Conservation (phyloP, 1,284 basidiomycete genomes). For the Salmacisia buchloeana region DNA sequence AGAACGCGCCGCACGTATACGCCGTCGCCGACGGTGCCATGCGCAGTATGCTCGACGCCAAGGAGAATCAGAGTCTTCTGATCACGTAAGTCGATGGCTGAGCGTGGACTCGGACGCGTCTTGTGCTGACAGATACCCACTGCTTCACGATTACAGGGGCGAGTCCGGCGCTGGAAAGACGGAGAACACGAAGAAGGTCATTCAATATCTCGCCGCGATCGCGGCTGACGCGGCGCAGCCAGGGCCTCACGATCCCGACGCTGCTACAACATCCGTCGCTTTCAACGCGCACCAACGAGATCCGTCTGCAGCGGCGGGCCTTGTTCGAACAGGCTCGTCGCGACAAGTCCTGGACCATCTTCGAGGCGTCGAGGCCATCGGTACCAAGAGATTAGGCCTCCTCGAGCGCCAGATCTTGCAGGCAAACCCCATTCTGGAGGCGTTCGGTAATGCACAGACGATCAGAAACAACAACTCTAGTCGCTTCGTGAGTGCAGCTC, state of each 20-base stretch:
- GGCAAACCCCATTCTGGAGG: constrained; percentile 95
- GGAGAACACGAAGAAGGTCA: constrained; percentile 99
- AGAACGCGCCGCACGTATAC: constrained; percentile 95
- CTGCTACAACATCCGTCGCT: not conserved
- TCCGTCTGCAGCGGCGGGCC: constrained; percentile 18
- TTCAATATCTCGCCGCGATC: constrained; percentile 96
- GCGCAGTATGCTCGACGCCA: constrained; percentile 95
- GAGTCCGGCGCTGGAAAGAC: constrained; percentile 99
- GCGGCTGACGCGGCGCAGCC: constrained; percentile 58
- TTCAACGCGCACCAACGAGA: constrained; percentile 4
- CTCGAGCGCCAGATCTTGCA: constrained; percentile 95
- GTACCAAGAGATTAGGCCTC: constrained; percentile 62
- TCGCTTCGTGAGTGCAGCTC: constrained; percentile 60
- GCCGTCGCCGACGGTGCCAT: constrained; percentile 96
- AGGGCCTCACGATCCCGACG: not conserved
- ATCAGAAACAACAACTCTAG: constrained; percentile 98
- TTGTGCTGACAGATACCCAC: too few species aligned
- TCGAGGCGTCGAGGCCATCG: constrained; percentile 30
- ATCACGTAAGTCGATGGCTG: constrained; percentile 65
- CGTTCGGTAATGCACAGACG: constrained; percentile 98
- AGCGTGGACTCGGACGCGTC: too few species aligned
- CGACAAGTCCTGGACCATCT: constrained; percentile 40
- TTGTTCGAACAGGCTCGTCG: constrained; percentile 26
- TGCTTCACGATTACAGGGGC: constrained; percentile 68
- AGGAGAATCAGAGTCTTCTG: constrained; percentile 94